phyloP scores from a whole-genome alignment of 768 basidiomycete species.

The Russula brevipes region DNA sequence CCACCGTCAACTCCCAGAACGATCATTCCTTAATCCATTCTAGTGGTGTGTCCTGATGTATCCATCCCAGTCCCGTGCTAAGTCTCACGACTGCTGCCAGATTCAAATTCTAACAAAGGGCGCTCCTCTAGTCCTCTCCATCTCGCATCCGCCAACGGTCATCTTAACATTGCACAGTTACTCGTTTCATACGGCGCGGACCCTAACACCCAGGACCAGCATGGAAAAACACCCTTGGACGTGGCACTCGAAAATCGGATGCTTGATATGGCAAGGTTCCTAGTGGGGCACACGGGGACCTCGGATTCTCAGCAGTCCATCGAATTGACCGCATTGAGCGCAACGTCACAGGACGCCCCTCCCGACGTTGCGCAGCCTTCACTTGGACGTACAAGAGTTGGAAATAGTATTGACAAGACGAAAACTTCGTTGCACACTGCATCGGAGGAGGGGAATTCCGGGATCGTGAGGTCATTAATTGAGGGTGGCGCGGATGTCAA shows the following conservation, averaged over 20 bases:
- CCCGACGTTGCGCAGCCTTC: neutral
- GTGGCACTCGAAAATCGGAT: neutral
- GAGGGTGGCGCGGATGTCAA: neutral
- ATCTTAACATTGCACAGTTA: neutral
- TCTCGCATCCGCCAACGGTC: neutral
- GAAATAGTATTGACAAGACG: neutral
- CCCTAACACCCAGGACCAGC: neutral
- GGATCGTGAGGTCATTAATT: neutral
- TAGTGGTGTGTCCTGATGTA: too few species aligned
- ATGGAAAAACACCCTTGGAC: neutral
- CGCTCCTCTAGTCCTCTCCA: neutral
- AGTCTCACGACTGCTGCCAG: neutral
- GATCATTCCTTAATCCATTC: too few species aligned
- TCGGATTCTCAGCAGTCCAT: neutral
- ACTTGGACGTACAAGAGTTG: neutral
- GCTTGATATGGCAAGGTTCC: neutral
- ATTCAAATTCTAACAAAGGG: neutral
- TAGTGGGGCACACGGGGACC: neutral
- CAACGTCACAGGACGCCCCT: too few species aligned
- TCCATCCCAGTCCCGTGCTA: too few species aligned
- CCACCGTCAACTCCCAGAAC: too few species aligned
- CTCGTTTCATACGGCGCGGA: neutral
- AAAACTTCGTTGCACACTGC: neutral
- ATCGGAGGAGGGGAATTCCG: neutral
- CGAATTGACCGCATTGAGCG: neutral